Percentiles rank a stretch among this genome's conserved stretches.
phyloP scores from a whole-genome alignment of 108 stramenopile genomes.

The Discostella pseudostelligera region DNA sequence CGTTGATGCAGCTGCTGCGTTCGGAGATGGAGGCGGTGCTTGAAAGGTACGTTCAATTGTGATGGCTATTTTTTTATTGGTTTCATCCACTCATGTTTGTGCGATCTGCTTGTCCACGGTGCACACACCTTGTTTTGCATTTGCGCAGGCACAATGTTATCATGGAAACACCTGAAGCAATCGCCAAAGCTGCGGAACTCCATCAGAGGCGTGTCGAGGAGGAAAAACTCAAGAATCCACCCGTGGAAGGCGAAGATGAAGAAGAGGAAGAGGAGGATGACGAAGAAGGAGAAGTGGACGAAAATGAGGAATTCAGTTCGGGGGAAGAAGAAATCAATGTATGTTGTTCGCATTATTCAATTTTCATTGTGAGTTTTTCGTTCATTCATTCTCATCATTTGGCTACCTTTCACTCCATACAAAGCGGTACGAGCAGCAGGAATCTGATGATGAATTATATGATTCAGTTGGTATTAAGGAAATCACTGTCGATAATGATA shows the following conservation, averaged over 20 bases:
- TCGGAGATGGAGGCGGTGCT: conserved; percentile 88
- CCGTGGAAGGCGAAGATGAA: conserved; percentile 18
- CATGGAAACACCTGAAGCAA: conserved; percentile 66
- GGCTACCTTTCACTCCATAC: neutral
- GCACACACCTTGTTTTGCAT: neutral
- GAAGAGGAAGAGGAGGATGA: conserved; percentile 22
- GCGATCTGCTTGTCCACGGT: neutral
- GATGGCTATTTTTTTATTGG: neutral
- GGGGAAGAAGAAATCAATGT: conserved; percentile 34
- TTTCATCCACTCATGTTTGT: neutral
- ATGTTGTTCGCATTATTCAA: neutral
- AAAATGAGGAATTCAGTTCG: conserved; percentile 18
- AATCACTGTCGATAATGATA: conserved; percentile 45
- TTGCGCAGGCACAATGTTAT: conserved; percentile 67
- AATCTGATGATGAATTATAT: conserved; percentile 5
- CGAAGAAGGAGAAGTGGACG: conserved; percentile 18
- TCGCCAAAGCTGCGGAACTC: conserved; percentile 52
- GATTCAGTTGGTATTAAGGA: conserved; percentile 34
- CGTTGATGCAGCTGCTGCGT: conserved; percentile 79
- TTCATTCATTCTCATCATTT: neutral
- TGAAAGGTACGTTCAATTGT: conserved; percentile 31
- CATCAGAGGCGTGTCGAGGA: conserved; percentile 44
- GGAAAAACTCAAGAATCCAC: conserved; percentile 38
- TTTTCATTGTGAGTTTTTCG: neutral
- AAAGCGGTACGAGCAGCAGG: conserved; percentile 8